Conservation (phyloP, 139 green algal species). For the Chlamydomonas incerta region DNA sequence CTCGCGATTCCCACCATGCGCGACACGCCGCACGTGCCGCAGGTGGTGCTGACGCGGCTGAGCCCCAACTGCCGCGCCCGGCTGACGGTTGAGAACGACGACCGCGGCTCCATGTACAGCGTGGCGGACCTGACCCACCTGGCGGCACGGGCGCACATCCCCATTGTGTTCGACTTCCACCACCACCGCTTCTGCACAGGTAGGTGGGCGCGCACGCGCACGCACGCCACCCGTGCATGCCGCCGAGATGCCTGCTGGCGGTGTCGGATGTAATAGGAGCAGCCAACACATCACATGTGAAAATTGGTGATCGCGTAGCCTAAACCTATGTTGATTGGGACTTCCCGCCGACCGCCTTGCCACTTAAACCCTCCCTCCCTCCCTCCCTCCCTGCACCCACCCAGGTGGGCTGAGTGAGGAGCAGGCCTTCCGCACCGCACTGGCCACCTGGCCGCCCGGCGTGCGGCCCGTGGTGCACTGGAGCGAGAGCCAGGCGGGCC, state of each 20-base stretch:
- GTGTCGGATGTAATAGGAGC: too few relatives aligned
- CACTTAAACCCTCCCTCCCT: constrained; percentile 15
- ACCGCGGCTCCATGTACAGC: constrained; percentile 62
- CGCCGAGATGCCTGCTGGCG: too few relatives aligned
- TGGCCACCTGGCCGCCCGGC: constrained; percentile 70
- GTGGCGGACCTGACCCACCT: constrained; percentile 65
- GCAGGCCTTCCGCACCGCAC: constrained; percentile 61
- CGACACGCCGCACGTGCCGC: background rate
- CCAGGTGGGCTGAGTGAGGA: constrained; percentile 59
- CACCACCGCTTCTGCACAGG: constrained; percentile 66
- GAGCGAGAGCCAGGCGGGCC: constrained; percentile 72
- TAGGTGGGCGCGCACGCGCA: background rate
- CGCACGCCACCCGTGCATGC: too few relatives aligned
- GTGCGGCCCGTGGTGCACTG: constrained; percentile 77
- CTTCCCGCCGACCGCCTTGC: background rate
- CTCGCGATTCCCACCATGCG: too few relatives aligned
- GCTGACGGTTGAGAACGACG: constrained; percentile 83
- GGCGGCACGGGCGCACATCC: constrained; percentile 49
- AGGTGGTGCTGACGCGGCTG: constrained; percentile 56
- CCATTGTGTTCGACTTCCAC: constrained; percentile 85
- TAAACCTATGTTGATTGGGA: too few relatives aligned
- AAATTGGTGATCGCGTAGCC: too few relatives aligned
- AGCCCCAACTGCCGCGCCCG: constrained; percentile 62
- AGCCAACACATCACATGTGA: too few relatives aligned
- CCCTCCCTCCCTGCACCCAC: background rate